Evolutionary conservation across 352 stramenopile species (phyloP).

Genomic region (Phytophthora pistaciae): DNA sequence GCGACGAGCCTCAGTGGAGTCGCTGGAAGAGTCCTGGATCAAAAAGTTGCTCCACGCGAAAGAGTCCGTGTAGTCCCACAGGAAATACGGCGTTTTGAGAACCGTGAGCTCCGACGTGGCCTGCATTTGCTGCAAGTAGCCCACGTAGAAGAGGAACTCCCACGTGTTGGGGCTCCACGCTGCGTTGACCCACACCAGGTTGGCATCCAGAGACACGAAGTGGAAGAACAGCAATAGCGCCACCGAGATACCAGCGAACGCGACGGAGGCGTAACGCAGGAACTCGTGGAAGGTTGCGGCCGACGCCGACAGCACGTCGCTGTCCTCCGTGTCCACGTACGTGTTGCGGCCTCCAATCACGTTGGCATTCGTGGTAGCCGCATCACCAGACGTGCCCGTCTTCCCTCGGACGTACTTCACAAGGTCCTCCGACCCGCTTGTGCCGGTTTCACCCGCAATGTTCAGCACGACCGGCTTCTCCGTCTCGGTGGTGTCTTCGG

Average conservation of each 20-base stretch:
- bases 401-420: constrained; percentile 64
- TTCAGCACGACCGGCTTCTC: constrained; percentile 60
- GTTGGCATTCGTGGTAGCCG: constrained; percentile 38
- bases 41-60: constrained; percentile 81
- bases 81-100: constrained; percentile 70
- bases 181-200: constrained; percentile 50
- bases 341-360: constrained; percentile 67
- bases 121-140: constrained; percentile 79
- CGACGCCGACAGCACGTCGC: constrained; percentile 50
- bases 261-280: constrained; percentile 58
- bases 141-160: constrained; percentile 76
- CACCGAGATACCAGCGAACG: constrained; percentile 74
- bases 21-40: constrained; percentile 32
- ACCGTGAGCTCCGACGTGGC: constrained; percentile 67
- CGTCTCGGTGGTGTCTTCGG: constrained; percentile 36
- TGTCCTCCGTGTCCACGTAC: constrained; percentile 58
- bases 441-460: constrained; percentile 40
- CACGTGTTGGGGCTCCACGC: constrained; percentile 79
- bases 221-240: constrained; percentile 70
- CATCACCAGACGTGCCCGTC: constrained; percentile 18
- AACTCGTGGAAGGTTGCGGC: constrained; percentile 67
- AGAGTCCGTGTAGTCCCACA: constrained; percentile 76
- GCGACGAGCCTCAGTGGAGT: constrained; percentile 40
- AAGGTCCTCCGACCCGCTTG: constrained; percentile 34
- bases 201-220: constrained; percentile 61